phyloP scores from a whole-genome alignment of 345 rosid genomes.

The Carallia brachiata region DNA sequence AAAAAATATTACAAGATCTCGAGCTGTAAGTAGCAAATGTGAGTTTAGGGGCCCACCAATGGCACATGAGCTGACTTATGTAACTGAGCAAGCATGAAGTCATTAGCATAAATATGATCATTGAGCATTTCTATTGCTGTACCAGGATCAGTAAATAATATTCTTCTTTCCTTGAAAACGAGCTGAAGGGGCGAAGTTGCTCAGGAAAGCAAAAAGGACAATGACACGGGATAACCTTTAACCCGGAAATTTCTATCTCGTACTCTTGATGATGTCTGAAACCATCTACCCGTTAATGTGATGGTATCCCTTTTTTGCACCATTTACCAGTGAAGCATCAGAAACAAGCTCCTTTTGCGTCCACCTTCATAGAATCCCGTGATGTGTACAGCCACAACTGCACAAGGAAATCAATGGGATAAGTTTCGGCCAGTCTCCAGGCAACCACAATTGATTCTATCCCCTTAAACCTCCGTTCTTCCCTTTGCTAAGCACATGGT shows the following conservation, averaged over 20 bases:
- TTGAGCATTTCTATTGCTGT: conserved; percentile 16
- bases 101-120: conserved; percentile 14
- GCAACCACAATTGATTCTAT: conserved; percentile 22
- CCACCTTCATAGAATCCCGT: conserved; percentile 22
- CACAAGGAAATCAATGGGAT: conserved; percentile 17
- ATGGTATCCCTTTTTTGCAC: conserved; percentile 10
- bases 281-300: conserved; percentile 14
- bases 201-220: conserved; percentile 2
- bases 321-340: conserved; percentile 27
- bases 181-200: conserved; percentile 12
- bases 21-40: neutral
- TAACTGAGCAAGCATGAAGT: conserved; percentile 9
- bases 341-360: conserved; percentile 17
- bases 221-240: conserved; percentile 7
- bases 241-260: conserved; percentile 2
- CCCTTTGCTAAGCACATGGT: conserved; percentile 18
- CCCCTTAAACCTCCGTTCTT: conserved; percentile 16
- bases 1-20: conserved; percentile 1
- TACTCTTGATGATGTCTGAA: conserved; percentile 17
- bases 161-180: conserved; percentile 16
- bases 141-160: conserved; percentile 9
- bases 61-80: conserved; percentile 9
- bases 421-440: conserved; percentile 22
- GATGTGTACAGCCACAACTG: conserved; percentile 28
- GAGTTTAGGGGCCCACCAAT: conserved; percentile 10